phyloP scores from a whole-genome alignment of 140 eudicot genomes.

The Cichorium intybus region DNA sequence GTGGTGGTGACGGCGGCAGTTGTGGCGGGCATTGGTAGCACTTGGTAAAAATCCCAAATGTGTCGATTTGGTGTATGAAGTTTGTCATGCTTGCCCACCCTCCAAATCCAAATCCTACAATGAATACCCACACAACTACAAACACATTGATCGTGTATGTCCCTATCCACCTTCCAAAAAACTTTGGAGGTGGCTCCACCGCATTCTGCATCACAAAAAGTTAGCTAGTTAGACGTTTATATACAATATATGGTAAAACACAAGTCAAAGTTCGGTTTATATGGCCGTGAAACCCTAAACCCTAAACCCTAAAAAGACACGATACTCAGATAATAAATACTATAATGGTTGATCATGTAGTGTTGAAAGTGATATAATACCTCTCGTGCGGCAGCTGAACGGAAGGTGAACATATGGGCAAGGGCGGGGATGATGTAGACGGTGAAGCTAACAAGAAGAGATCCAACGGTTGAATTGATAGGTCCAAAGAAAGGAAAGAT shows the following conservation, averaged over 20 bases:
- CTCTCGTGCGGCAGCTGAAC: conserved; percentile 82
- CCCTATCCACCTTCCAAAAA: conserved; percentile 85
- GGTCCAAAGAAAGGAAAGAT: conserved; percentile 96
- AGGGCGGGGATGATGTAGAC: conserved; percentile 96
- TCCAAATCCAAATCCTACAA: conserved; percentile 95
- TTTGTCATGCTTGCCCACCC: conserved; percentile 97
- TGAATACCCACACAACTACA: conserved; percentile 82
- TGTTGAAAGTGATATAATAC: conserved; percentile 35
- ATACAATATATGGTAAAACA: neutral
- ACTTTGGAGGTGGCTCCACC: conserved; percentile 87
- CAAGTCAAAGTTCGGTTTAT: neutral
- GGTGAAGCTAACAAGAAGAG: conserved; percentile 92
- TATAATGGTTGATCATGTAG: neutral
- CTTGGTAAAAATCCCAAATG: conserved; percentile 89
- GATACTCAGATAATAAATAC: neutral
- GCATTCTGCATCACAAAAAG: conserved; percentile 59
- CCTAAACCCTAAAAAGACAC: neutral
- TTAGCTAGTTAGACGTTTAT: neutral
- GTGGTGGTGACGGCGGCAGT: conserved; percentile 43
- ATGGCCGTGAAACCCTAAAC: neutral
- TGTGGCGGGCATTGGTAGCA: conserved; percentile 95
- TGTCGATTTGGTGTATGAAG: conserved; percentile 85
- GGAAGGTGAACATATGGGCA: conserved; percentile 82
- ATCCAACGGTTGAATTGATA: conserved; percentile 89
- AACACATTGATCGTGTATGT: conserved; percentile 69